Evolutionary conservation across 192 early-diverging fungal genomes (phyloP).

Genomic region (Coemansia sp.): DNA sequence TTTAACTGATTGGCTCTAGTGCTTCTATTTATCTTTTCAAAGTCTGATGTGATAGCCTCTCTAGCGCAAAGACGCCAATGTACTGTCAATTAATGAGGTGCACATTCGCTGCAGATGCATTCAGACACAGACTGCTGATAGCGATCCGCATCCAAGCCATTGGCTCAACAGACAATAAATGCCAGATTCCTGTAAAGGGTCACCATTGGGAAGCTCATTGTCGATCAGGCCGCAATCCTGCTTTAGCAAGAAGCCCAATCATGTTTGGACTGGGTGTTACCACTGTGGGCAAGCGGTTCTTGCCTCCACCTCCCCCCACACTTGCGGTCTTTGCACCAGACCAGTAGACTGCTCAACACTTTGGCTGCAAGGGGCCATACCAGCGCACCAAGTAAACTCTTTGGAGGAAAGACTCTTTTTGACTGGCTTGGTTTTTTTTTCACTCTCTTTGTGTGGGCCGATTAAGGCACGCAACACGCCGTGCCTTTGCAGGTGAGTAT

Average conservation of each 20-base stretch:
- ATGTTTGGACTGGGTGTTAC: background rate
- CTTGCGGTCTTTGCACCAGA: background rate
- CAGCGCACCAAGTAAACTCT: background rate
- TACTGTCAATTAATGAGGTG: background rate
- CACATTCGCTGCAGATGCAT: background rate
- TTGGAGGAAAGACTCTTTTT: background rate
- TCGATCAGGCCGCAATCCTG: background rate
- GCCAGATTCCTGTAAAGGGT: background rate
- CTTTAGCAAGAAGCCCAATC: background rate
- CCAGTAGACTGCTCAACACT: background rate
- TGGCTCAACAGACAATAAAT: background rate
- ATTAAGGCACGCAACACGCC: background rate
- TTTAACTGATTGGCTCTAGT: background rate
- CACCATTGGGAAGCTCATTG: background rate
- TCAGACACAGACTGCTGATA: background rate
- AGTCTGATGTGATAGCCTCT: background rate
- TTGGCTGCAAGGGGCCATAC: background rate
- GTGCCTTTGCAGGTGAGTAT: background rate
- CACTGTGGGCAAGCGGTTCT: background rate
- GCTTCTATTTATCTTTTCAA: background rate
- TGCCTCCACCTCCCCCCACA: background rate
- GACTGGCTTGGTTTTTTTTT: background rate
- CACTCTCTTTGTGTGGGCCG: background rate
- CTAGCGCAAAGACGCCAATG: background rate
- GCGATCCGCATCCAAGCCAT: background rate